Conservation (phyloP, 208 protist species). For the Wallacemonas sp. region DNA sequence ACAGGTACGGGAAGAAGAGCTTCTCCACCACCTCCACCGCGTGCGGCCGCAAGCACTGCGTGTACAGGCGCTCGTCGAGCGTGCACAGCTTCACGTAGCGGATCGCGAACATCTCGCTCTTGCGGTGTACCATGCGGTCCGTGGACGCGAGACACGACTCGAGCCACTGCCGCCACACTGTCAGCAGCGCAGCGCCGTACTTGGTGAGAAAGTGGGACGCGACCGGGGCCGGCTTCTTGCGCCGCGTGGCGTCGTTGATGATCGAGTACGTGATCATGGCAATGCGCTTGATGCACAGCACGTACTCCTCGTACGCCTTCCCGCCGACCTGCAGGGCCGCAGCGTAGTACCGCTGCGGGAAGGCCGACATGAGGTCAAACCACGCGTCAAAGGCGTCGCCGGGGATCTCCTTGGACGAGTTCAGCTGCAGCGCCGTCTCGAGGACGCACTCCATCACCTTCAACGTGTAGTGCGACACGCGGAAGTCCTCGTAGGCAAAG, state of each 20-base stretch:
- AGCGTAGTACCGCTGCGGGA: slow-evolving; percentile 66
- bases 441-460: slow-evolving; percentile 84
- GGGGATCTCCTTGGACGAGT: slow-evolving; percentile 37
- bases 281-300: slow-evolving; percentile 83
- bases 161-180: slow-evolving; percentile 76
- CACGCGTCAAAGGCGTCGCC: slow-evolving; percentile 56
- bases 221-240: slow-evolving; percentile 70
- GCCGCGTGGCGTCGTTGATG: slow-evolving; percentile 74
- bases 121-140: slow-evolving; percentile 53
- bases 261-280: slow-evolving; percentile 74
- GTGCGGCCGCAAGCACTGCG: slow-evolving; percentile 53
- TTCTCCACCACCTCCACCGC: slow-evolving; percentile 74
- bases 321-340: slow-evolving; percentile 40
- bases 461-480: slow-evolving; percentile 66
- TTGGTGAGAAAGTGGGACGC: slow-evolving; percentile 60
- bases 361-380: slow-evolving; percentile 57
- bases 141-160: slow-evolving; percentile 44
- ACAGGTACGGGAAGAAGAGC: slow-evolving; percentile 81
- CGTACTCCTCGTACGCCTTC: slow-evolving; percentile 63
- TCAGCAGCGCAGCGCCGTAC: slow-evolving; percentile 49
- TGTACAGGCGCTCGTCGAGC: slow-evolving; percentile 67
- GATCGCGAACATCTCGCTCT: slow-evolving; percentile 81
- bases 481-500: slow-evolving; percentile 67
- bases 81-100: slow-evolving; percentile 83
- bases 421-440: slow-evolving; percentile 62